Percentiles rank a stretch among this genome's conserved stretches.
Conservation (phyloP, 2,329 filamentous ascomycete genomes). For the Colletotrichum plurivorum region DNA sequence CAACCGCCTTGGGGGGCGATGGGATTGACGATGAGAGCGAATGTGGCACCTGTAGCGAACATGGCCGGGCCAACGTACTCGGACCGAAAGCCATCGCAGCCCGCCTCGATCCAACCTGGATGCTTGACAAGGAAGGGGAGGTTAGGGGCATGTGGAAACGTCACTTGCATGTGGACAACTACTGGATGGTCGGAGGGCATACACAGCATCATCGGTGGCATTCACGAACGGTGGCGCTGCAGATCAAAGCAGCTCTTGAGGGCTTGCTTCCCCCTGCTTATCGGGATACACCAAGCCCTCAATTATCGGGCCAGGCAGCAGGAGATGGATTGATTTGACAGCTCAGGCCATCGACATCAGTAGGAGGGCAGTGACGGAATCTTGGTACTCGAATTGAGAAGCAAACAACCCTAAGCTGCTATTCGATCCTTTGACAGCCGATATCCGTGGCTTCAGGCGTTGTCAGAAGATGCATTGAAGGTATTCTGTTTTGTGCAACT, state of each 20-base stretch:
- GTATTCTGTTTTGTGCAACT: no score
- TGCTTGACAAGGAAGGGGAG: conserved; percentile 58
- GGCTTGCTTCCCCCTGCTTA: conserved; percentile 48
- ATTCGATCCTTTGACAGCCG: no score
- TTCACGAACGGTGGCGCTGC: conserved; percentile 48
- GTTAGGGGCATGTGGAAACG: conserved; percentile 57
- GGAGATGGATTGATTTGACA: neutral
- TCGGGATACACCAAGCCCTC: neutral
- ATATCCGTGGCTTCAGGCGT: no score
- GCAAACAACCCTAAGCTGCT: no score
- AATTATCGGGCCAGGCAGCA: neutral
- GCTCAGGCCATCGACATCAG: no score
- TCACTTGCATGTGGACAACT: conserved; percentile 48
- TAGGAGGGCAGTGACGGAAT: no score
- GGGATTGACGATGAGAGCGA: conserved; percentile 13
- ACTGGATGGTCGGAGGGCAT: conserved; percentile 52
- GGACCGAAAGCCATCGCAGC: conserved; percentile 44
- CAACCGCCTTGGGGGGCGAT: conserved; percentile 43
- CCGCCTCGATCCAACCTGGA: conserved; percentile 55
- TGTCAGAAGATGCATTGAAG: no score
- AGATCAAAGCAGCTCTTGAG: conserved; percentile 53
- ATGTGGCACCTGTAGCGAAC: no score
- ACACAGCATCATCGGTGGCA: conserved; percentile 51
- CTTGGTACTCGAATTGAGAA: no score
- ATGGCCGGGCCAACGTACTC: neutral